Conservation (phyloP, 164 flowering plant species). For the Buxus sempervirens region DNA sequence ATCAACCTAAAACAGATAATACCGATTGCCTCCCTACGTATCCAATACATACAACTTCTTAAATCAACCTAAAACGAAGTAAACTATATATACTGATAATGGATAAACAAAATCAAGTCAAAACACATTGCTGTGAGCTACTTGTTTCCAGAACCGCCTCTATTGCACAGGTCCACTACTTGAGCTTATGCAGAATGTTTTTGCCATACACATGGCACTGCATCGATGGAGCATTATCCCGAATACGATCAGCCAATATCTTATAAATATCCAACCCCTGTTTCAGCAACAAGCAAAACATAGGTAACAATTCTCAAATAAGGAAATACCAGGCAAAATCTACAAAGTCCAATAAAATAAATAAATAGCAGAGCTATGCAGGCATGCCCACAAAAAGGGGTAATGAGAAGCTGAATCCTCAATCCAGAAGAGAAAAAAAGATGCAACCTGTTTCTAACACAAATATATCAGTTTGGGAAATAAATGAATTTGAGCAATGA, state of each 20-base stretch:
- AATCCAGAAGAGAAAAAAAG: background rate
- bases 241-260: slow-evolving; percentile 18
- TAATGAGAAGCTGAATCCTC: background rate
- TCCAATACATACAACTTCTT: no score
- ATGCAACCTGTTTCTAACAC: background rate
- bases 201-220: slow-evolving; percentile 38
- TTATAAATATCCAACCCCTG: slow-evolving; percentile 23
- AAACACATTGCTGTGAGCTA: background rate
- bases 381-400: no score
- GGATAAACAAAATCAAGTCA: background rate
- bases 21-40: background rate
- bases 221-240: slow-evolving; percentile 21
- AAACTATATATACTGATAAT: background rate
- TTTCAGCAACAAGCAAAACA: slow-evolving; percentile 1
- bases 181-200: slow-evolving; percentile 29
- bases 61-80: background rate
- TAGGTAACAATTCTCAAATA: background rate
- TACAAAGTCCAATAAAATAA: background rate
- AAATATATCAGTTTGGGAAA: no score
- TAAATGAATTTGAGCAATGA: background rate
- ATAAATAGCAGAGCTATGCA: no score
- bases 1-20: background rate
- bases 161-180: background rate
- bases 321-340: background rate
- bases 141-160: background rate